Conservation (phyloP, 306 rosid species). For the Morella rubra region DNA sequence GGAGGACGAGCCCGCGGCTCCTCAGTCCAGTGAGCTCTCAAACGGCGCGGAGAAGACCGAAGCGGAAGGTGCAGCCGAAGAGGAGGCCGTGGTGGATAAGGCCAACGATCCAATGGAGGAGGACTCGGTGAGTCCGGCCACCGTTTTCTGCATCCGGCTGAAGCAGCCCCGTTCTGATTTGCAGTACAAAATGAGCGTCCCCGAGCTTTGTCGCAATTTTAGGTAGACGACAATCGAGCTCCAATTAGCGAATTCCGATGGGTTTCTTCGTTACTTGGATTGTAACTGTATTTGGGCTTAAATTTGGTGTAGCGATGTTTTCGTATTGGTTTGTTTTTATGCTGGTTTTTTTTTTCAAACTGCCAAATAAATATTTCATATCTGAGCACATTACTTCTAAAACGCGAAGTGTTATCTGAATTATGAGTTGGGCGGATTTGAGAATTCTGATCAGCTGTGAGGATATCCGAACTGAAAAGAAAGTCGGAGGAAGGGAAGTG, state of each 20-base stretch:
- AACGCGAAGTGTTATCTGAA: background rate
- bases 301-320: background rate
- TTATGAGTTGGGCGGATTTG: background rate
- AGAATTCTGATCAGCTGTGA: background rate
- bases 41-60: slow-evolving; percentile 48
- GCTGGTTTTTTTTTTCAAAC: background rate
- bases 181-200: slow-evolving; percentile 85
- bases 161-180: slow-evolving; percentile 69
- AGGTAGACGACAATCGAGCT: slow-evolving; percentile 46
- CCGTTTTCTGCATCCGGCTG: slow-evolving; percentile 73
- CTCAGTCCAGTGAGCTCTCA: slow-evolving; percentile 37
- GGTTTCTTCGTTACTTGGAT: background rate
- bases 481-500: background rate
- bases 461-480: background rate
- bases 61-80: slow-evolving; percentile 33
- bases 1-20: slow-evolving; percentile 57
- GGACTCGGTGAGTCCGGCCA: slow-evolving; percentile 56
- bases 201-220: slow-evolving; percentile 91
- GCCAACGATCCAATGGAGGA: slow-evolving; percentile 69
- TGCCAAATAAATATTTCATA: background rate
- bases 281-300: background rate
- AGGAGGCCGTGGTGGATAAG: slow-evolving; percentile 29
- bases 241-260: slow-evolving; percentile 4
- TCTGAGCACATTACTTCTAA: background rate
- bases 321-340: background rate